Base-by-base conservation (phyloP, 805 yeast species). In the Isabelozyma gotoi region DNA sequence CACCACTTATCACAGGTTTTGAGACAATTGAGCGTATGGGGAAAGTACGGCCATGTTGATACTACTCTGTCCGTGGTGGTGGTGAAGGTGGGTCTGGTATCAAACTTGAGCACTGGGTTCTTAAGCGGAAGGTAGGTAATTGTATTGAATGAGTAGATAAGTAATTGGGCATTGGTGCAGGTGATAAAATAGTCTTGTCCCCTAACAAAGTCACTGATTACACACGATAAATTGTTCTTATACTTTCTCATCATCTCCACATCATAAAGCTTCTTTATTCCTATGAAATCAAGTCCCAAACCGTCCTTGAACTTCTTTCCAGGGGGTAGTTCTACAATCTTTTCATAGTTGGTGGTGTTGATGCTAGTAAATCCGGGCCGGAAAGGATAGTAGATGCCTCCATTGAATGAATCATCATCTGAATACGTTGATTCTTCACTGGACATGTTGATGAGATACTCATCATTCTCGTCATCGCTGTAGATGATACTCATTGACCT, bases 1-100 rank as follows among this genome's bases (percentile, higher is more conserved):
- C 60, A 47, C 45, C 80, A 68, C 17, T 42, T 49, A 0, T 60
- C 62, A 7, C 29, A 10, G 6, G 50, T 39, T 41, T 71, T 77
- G 35, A 84, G 40, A 49, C 57, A 75, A 49, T 84, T 84, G 17
- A 83, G 69, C 0, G 81, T 69, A 55, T 80, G 84, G 1, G 85
- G 85, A 39, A 64, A 69, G 39, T 65, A 65, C 0, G 81, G 78
- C 77, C 78, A 76, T 1, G 82, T 77, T 5, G 81, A 71, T 7
- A 67, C 60, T 6, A 59, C 52, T 27, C 75, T 46, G 50, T 78
- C 81, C 1, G 61, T 50, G 1, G 65, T 62, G 1, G 74, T 59
- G 1, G 80, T 74, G 19, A 54, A 48, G 6, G 52, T 40, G 0
- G 82, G 82, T 20, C 63, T 55, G 0, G 76, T 67, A 40, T 74